These are phyloP conservation scores for Bryum argenteum DNA, from an alignment of 225 moss, liverwort and hornwort species.

Conservation along the genomic window DNA sequence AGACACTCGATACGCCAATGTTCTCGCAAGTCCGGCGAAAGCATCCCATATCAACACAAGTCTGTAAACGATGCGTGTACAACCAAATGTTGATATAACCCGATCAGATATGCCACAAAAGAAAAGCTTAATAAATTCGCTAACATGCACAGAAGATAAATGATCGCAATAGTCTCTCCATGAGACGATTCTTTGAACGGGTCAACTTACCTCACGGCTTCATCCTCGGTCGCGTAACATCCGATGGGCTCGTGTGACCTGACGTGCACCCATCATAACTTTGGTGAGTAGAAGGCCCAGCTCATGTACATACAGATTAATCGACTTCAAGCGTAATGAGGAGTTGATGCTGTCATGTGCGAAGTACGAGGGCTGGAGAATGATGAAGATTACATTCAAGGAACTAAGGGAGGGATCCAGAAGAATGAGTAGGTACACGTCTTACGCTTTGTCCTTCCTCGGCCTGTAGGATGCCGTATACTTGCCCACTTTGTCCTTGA, in stretches of 20 bases:
- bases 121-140: no score
- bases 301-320: background rate
- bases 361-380: background rate
- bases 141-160: background rate
- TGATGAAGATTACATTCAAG: background rate
- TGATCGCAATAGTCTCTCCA: background rate
- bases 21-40: no score
- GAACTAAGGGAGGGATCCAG: no score
- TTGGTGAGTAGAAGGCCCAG: background rate
- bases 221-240: slow-evolving; percentile 13
- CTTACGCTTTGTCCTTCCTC: slow-evolving; percentile 27
- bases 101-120: no score
- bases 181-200: background rate
- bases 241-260: slow-evolving; percentile 35
- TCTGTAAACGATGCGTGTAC: no score
- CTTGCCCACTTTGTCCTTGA: background rate
- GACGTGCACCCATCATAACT: slow-evolving; percentile 1
- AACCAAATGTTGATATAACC: no score
- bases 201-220: slow-evolving; percentile 26
- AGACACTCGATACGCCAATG: no score
- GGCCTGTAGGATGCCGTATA: slow-evolving; percentile 35
- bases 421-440: background rate
- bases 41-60: no score
- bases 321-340: background rate
- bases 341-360: background rate